These are phyloP conservation scores for Grifola frondosa DNA, from an alignment of 1,284 basidiomycete species.

Conservation along the genomic window DNA sequence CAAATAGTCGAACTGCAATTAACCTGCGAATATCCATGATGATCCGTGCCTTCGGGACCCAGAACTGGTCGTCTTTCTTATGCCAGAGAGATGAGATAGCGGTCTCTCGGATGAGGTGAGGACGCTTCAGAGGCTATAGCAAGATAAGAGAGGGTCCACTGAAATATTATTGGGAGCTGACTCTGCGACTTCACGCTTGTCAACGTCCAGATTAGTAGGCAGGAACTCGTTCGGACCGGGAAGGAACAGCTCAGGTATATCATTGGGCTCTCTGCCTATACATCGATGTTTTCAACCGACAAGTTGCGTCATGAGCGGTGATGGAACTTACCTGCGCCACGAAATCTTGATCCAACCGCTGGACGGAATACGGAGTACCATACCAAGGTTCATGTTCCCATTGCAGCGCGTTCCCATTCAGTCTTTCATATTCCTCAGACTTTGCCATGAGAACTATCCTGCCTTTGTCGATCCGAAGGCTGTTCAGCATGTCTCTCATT, in stretches of 20 bases:
- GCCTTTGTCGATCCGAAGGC: constrained; percentile 60
- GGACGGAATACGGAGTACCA: constrained; percentile 78
- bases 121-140: constrained; percentile 71
- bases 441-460: constrained; percentile 81
- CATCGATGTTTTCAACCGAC: constrained; percentile 6
- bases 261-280: constrained; percentile 63
- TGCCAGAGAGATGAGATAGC: constrained; percentile 81
- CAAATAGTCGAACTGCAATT: constrained; percentile 16
- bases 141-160: too few species aligned
- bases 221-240: constrained; percentile 89
- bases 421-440: constrained; percentile 60
- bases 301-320: constrained; percentile 15
- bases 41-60: constrained; percentile 86
- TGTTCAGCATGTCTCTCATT: constrained; percentile 63
- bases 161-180: constrained; percentile 36
- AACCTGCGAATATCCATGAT: constrained; percentile 73
- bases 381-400: constrained; percentile 87
- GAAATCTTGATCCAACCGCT: constrained; percentile 66
- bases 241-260: constrained; percentile 71
- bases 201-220: constrained; percentile 82
- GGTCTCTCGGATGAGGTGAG: constrained; percentile 75
- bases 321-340: constrained; percentile 61
- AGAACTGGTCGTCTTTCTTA: constrained; percentile 96
- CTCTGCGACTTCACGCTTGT: constrained; percentile 65
- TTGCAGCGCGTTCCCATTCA: constrained; percentile 41